phyloP scores from a whole-genome alignment of 2,329 filamentous ascomycete genomes.

The Lecanicillium sp. region DNA sequence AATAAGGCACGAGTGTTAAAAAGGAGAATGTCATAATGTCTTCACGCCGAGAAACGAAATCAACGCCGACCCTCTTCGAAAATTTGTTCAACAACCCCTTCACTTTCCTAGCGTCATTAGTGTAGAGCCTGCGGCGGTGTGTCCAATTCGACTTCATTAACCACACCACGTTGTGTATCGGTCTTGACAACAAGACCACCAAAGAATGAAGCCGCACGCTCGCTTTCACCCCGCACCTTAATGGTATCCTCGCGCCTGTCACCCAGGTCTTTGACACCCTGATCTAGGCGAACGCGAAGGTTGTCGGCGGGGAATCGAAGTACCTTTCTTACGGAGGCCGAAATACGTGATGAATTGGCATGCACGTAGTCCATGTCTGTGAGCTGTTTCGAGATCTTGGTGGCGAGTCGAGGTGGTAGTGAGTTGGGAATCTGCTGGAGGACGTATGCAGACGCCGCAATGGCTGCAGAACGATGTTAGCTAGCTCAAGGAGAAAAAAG shows the following conservation, averaged over 20 bases:
- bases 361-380: conserved; percentile 86
- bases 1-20: neutral
- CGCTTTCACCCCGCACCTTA: conserved; percentile 75
- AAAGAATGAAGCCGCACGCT: conserved; percentile 86
- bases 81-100: neutral
- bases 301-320: conserved; percentile 82
- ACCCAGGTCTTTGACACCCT: conserved; percentile 76
- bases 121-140: conserved; percentile 33
- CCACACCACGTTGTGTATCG: conserved; percentile 38
- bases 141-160: conserved; percentile 48
- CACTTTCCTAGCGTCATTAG: neutral
- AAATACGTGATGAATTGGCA: conserved; percentile 75
- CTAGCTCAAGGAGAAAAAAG: conserved; percentile 7
- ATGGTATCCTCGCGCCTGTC: conserved; percentile 71
- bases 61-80: conserved; percentile 6
- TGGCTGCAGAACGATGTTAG: conserved; percentile 40
- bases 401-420: conserved; percentile 74
- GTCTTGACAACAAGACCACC: conserved; percentile 68
- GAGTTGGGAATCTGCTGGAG: conserved; percentile 82
- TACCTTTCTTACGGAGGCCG: conserved; percentile 77
- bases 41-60: neutral
- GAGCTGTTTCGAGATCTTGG: conserved; percentile 77
- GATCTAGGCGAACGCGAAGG: conserved; percentile 73
- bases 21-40: neutral
- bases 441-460: conserved; percentile 71